Evolutionary conservation across 2,329 filamentous ascomycete species (phyloP).

Genomic region (Sporothrix phasma): DNA sequence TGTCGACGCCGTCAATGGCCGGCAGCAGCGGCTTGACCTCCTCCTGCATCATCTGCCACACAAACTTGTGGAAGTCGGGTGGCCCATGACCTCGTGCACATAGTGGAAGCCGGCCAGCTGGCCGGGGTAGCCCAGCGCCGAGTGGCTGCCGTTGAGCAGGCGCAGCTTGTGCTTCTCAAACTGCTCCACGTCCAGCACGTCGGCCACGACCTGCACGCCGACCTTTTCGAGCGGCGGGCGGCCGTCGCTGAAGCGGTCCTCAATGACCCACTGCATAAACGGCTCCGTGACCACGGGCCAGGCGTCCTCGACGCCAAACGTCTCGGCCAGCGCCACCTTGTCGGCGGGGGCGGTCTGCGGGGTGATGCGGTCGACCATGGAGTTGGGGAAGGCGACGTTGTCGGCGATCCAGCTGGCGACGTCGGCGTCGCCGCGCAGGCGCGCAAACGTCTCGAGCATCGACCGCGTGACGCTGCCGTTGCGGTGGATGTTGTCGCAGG

Average conservation of each 20-base stretch:
- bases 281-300: conserved; percentile 48
- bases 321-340: conserved; percentile 33
- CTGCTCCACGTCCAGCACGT: conserved; percentile 42
- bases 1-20: conserved; percentile 39
- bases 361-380: conserved; percentile 47
- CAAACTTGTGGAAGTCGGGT: conserved; percentile 38
- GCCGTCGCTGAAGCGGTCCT: conserved; percentile 42
- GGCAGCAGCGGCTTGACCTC: conserved; percentile 44
- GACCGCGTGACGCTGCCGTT: conserved; percentile 43
- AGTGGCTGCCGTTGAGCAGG: conserved; percentile 44
- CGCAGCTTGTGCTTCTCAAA: conserved; percentile 49
- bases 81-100: conserved; percentile 43
- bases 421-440: conserved; percentile 33
- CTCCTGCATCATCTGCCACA: conserved; percentile 46
- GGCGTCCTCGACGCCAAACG: conserved; percentile 38
- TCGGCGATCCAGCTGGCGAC: conserved; percentile 40
- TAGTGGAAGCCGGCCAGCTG: conserved; percentile 43
- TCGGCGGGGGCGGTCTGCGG: conserved; percentile 38
- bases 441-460: conserved; percentile 43
- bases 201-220: conserved; percentile 41
- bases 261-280: conserved; percentile 47
- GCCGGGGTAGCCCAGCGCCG: conserved; percentile 41
- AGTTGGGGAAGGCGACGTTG: conserved; percentile 42
- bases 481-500: conserved; percentile 49
- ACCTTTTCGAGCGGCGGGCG: conserved; percentile 43